Conservation (phyloP, 2,329 filamentous ascomycete species). For the Cucurbitaria berberidis region DNA sequence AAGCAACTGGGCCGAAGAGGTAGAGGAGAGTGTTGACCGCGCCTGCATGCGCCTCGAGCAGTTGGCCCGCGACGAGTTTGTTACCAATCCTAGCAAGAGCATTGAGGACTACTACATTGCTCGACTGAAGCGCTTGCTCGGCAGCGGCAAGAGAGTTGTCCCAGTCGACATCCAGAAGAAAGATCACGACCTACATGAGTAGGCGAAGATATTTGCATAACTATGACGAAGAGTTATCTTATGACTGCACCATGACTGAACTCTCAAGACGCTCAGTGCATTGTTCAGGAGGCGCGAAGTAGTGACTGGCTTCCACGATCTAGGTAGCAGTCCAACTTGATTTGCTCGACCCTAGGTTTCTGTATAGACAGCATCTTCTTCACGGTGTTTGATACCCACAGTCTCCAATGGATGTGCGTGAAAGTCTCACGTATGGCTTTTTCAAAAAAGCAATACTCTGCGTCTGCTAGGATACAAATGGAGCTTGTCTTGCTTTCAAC, state of each 20-base stretch:
- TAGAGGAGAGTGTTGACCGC: slow-evolving; percentile 33
- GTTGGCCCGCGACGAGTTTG: slow-evolving; percentile 39
- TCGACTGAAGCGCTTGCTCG: slow-evolving; percentile 32
- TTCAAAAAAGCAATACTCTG: background rate
- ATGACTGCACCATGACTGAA: background rate
- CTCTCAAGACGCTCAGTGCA: background rate
- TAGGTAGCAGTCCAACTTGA: background rate
- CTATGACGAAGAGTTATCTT: background rate
- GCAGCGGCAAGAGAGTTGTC: slow-evolving; percentile 16
- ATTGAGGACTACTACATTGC: slow-evolving; percentile 33
- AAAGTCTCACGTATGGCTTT: background rate
- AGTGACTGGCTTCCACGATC: background rate
- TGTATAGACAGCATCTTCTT: background rate
- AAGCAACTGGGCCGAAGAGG: slow-evolving; percentile 44
- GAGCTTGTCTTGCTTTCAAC: background rate
- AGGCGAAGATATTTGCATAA: background rate
- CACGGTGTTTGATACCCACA: slow-evolving; percentile 8
- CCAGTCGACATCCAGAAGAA: slow-evolving; percentile 24
- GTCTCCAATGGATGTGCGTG: background rate
- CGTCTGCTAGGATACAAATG: background rate
- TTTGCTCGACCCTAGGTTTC: background rate
- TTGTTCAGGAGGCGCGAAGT: background rate
- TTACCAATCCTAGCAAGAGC: slow-evolving; percentile 21
- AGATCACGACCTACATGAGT: background rate
- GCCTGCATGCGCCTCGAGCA: slow-evolving; percentile 37